Evolutionary conservation across 352 stramenopile genomes (phyloP), one percentile per base, ranked within the genome.

Genomic region (Phytophthora lateralis): DNA sequence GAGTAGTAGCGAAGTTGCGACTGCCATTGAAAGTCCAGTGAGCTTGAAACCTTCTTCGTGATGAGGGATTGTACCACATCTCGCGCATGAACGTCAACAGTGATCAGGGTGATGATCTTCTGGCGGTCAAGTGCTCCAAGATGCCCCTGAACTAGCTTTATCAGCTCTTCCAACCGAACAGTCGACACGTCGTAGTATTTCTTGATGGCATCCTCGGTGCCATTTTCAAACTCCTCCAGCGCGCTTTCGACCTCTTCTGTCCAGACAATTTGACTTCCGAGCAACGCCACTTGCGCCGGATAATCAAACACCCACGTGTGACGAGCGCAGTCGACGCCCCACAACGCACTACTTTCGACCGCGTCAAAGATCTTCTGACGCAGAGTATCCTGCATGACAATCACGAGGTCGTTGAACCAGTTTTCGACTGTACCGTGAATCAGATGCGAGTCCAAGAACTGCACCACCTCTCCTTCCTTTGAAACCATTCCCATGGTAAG

Each of bases 41-140:
- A 88, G 53, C 87, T 96, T 39, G 91, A 93, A 0, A 92, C 94
- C 68, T 98, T 98, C 63, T 98, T 96, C 3, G 79, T 74, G 34
- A 98, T 92, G 15, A 98, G 76, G 14, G 83, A 90, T 56, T 97
- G 86, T 7, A 98, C 85, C 11, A 98, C 92, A 60, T 99, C 96
- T n/a, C 96, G 88, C 29, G 91, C 95, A 58, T 99, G 96, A 0
- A 98, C 96, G 54, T 99, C 96, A 42, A 98, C 93, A n/a, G 95
- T 98, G 63, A 99, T 98, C 18, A 99, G 75, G n/a, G 93, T 98
- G 65, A 98, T 98, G 37, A 98, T 96, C 67, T 98, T 98, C 30
- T 90, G 90, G 1, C 96, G 88, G 43, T 91, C 78, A 2, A 95
- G 55, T 0, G 50, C 55, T 3, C 63, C 67, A 9, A 95, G 55